phyloP scores from a whole-genome alignment of 2,329 filamentous ascomycete species.

The Aspergillus sp. region DNA sequence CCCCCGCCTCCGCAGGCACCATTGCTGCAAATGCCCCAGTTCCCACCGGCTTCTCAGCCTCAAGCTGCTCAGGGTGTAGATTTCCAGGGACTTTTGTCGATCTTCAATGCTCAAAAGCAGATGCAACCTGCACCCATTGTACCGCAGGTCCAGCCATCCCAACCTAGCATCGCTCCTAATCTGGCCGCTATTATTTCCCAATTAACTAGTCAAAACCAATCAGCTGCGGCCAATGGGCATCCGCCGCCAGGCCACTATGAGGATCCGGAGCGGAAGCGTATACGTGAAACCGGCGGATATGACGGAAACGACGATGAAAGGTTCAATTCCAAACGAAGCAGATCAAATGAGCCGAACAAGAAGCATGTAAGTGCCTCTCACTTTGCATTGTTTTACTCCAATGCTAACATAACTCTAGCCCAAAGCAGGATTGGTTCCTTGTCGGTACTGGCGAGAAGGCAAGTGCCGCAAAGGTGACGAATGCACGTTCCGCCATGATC shows the following conservation, averaged over 20 bases:
- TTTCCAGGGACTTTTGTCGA: conserved; percentile 41
- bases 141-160: conserved; percentile 29
- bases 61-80: conserved; percentile 33
- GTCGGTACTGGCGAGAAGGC: conserved; percentile 57
- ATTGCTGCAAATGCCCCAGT: conserved; percentile 32
- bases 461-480: conserved; percentile 56
- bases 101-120: conserved; percentile 42
- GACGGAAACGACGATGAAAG: conserved; percentile 36
- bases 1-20: conserved; percentile 27
- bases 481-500: conserved; percentile 54
- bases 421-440: conserved; percentile 49
- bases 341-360: conserved; percentile 36
- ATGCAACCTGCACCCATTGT: conserved; percentile 33
- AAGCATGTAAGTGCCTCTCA: conserved; percentile 37
- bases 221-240: conserved; percentile 12
- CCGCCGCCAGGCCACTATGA: conserved; percentile 34
- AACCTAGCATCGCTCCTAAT: conserved; percentile 34
- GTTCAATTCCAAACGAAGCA: conserved; percentile 39
- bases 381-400: not conserved
- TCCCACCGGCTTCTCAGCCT: conserved; percentile 26
- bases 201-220: conserved; percentile 29
- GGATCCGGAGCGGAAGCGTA: conserved; percentile 45
- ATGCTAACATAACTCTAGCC: conserved; percentile 32
- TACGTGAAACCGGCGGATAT: conserved; percentile 35
- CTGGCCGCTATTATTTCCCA: conserved; percentile 40